Evolutionary conservation across 495 filamentous ascomycete genomes (phyloP).

Genomic region (Bacidia gigantensis): DNA sequence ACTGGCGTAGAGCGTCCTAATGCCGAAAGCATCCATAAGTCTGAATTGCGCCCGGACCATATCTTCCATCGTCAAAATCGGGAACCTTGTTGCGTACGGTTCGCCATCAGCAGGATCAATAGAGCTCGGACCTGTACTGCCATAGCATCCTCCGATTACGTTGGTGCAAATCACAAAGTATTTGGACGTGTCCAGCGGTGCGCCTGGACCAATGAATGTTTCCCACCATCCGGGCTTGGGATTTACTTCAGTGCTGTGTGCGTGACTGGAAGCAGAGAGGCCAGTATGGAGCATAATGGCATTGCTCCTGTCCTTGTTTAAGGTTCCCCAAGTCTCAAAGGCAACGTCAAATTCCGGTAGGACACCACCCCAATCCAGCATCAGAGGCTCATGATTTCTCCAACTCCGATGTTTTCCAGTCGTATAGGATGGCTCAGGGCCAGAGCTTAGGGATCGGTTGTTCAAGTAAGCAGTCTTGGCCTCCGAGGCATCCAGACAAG

Average conservation of each 20-base stretch:
- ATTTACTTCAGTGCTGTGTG: slow-evolving; percentile 74
- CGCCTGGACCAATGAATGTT: slow-evolving; percentile 88
- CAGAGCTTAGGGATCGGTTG: slow-evolving; percentile 53
- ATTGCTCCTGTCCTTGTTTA: slow-evolving; percentile 76
- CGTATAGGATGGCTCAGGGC: slow-evolving; percentile 90
- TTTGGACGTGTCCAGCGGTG: slow-evolving; percentile 75
- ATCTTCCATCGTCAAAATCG: slow-evolving; percentile 90
- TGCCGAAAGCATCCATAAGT: slow-evolving; percentile 66
- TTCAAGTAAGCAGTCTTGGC: slow-evolving; percentile 66
- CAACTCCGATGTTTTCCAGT: slow-evolving; percentile 67
- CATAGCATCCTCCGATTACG: slow-evolving; percentile 91
- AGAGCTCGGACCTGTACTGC: slow-evolving; percentile 80
- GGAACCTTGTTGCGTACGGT: slow-evolving; percentile 87
- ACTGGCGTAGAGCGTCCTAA: slow-evolving; percentile 75
- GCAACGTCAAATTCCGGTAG: slow-evolving; percentile 77
- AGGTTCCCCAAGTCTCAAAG: slow-evolving; percentile 82
- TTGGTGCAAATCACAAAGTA: slow-evolving; percentile 95
- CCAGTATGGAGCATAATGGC: slow-evolving; percentile 88
- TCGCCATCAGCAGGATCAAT: slow-evolving; percentile 80
- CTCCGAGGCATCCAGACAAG: slow-evolving; percentile 87
- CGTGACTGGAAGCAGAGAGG: slow-evolving; percentile 89
- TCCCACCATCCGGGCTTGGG: slow-evolving; percentile 96
- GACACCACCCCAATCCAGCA: slow-evolving; percentile 88
- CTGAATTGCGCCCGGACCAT: slow-evolving; percentile 96
- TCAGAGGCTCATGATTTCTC: slow-evolving; percentile 56